Percentiles rank a stretch among this genome's conserved stretches.
These are phyloP conservation scores for Lentinula lateritia DNA, from an alignment of 768 basidiomycete genomes.

Conservation along the genomic window DNA sequence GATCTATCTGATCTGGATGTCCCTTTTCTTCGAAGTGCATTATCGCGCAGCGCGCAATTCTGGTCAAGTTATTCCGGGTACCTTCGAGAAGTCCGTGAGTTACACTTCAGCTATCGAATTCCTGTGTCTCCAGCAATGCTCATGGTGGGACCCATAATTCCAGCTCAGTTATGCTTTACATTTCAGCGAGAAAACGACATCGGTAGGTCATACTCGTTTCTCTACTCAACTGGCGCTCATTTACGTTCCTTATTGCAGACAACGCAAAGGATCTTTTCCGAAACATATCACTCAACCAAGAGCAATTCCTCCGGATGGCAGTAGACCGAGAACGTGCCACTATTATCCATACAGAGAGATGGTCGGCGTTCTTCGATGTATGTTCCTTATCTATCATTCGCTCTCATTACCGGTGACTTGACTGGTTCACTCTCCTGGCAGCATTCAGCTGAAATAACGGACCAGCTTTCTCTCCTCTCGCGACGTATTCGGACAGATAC, in stretches of 20 bases:
- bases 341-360: conserved; percentile 20
- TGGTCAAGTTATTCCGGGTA: conserved; percentile 88
- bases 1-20: background rate
- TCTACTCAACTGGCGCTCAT: background rate
- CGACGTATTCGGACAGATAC: conserved; percentile 7
- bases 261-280: conserved; percentile 60
- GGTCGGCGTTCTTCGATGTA: conserved; percentile 23
- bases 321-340: conserved; percentile 35
- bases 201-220: conserved; percentile 32
- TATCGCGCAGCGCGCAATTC: conserved; percentile 74
- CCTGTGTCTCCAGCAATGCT: background rate
- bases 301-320: conserved; percentile 42
- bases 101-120: background rate
- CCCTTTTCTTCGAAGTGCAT: conserved; percentile 37
- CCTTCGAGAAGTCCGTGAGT: conserved; percentile 69
- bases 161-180: conserved; percentile 74
- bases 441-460: background rate
- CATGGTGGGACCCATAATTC: background rate
- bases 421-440: background rate
- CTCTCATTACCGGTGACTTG: conserved; percentile 17
- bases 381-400: background rate
- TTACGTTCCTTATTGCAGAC: conserved; percentile 29
- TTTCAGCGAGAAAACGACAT: conserved; percentile 73
- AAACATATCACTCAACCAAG: conserved; percentile 58
- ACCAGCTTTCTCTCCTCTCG: conserved; percentile 10